phyloP scores from a whole-genome alignment of 305 asterid species.

The Caryopteris hybrid region DNA sequence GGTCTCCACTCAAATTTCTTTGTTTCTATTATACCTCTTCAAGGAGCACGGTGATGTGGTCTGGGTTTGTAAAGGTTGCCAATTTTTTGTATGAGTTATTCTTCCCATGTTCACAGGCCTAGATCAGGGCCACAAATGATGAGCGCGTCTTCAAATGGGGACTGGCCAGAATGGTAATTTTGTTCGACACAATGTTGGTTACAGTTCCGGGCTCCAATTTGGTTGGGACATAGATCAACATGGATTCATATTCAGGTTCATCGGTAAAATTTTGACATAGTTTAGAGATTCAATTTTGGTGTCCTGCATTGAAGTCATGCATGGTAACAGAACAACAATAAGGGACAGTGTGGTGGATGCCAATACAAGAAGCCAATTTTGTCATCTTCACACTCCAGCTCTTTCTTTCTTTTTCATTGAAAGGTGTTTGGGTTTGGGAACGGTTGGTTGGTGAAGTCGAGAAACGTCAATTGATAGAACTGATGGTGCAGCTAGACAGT shows the following conservation, averaged over 20 bases:
- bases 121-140: slow-evolving; percentile 35
- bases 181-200: slow-evolving; percentile 8
- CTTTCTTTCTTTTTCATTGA: background rate
- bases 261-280: slow-evolving; percentile 17
- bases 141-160: background rate
- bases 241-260: slow-evolving; percentile 16
- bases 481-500: background rate
- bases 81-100: no score
- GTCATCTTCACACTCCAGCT: no score
- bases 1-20: background rate
- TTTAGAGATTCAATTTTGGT: slow-evolving; percentile 29
- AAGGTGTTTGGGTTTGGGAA: background rate
- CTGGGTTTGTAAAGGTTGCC: no score
- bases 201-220: slow-evolving; percentile 8
- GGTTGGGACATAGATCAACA: slow-evolving; percentile 11
- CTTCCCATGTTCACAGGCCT: slow-evolving; percentile 27
- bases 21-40: background rate
- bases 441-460: no score
- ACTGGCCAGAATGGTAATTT: slow-evolving; percentile 14
- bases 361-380: slow-evolving; percentile 15
- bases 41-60: background rate
- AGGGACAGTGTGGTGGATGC: slow-evolving; percentile 15
- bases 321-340: slow-evolving; percentile 12
- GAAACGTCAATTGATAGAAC: no score
- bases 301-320: slow-evolving; percentile 13